Conservation (phyloP, 2,329 filamentous ascomycete genomes). For the Fusarium albosuccineum region DNA sequence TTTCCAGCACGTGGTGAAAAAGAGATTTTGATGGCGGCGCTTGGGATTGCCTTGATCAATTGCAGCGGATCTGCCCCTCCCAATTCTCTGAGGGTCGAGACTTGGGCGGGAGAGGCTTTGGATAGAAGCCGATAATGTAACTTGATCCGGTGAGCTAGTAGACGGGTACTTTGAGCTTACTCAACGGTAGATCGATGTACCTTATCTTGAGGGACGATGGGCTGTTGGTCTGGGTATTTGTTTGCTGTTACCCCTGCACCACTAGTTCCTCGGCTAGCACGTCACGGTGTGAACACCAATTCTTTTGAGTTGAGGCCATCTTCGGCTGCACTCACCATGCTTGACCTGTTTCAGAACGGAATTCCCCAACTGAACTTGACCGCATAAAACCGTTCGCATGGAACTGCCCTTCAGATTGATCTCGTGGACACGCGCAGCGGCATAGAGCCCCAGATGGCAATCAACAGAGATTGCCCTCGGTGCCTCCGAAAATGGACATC, state of each 20-base stretch:
- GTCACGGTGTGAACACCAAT: neutral
- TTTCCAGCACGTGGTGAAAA: slow-evolving; percentile 11
- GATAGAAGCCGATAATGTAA: neutral
- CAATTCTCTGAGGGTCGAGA: neutral
- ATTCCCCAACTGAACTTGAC: neutral
- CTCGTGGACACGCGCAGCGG: slow-evolving; percentile 11
- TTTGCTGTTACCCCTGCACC: neutral
- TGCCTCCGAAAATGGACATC: slow-evolving; percentile 19
- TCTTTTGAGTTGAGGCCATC: slow-evolving; percentile 11
- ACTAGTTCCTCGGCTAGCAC: neutral
- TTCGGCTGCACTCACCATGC: slow-evolving; percentile 35
- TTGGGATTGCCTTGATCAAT: slow-evolving; percentile 22
- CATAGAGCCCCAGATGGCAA: neutral
- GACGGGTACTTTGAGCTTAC: too few relatives aligned
- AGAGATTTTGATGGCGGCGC: slow-evolving; percentile 18
- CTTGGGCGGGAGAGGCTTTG: neutral
- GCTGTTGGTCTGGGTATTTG: neutral
- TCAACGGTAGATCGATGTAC: too few relatives aligned
- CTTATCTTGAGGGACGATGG: too few relatives aligned
- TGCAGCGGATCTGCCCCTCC: neutral
- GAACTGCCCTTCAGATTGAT: slow-evolving; percentile 19
- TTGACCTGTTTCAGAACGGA: neutral
- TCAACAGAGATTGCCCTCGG: neutral
- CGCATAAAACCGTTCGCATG: slow-evolving; percentile 28
- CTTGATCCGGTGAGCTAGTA: too few relatives aligned